Evolutionary conservation across 768 basidiomycete genomes (phyloP).

Genomic region (Lentinula lateritia): DNA sequence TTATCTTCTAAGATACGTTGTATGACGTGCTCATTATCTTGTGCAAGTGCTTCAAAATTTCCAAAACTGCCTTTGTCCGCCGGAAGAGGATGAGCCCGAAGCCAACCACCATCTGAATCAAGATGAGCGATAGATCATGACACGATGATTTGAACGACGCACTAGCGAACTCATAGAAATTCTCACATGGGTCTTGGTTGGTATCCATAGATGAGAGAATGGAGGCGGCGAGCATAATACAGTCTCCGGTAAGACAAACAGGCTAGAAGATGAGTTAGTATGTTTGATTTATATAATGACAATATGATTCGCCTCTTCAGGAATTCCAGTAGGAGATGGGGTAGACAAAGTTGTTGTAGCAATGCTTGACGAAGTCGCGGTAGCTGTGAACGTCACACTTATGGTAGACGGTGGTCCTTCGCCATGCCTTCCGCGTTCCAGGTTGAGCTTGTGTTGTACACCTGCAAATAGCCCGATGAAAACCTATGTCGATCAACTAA

Average conservation of each 20-base stretch:
- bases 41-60: constrained; percentile 64
- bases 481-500: constrained; percentile 30
- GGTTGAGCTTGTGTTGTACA: constrained; percentile 68
- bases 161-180: constrained; percentile 94
- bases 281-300: not conserved
- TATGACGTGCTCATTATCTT: constrained; percentile 74
- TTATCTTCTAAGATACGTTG: constrained; percentile 61
- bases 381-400: constrained; percentile 28
- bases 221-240: constrained; percentile 76
- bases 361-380: constrained; percentile 38
- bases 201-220: constrained; percentile 80
- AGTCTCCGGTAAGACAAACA: constrained; percentile 70
- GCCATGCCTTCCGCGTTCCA: constrained; percentile 34
- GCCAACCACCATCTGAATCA: constrained; percentile 85
- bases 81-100: constrained; percentile 76
- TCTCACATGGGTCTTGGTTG: constrained; percentile 87
- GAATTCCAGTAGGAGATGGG: constrained; percentile 47
- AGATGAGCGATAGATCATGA: constrained; percentile 5
- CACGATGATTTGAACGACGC: constrained; percentile 26
- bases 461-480: constrained; percentile 94
- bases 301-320: constrained; percentile 40
- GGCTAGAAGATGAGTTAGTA: constrained; percentile 31
- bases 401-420: constrained; percentile 13
- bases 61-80: constrained; percentile 75
- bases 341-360: constrained; percentile 33